A percentile compares a stretch with the other conserved stretches of the same genome.
phyloP scores from a whole-genome alignment of 2,329 filamentous ascomycete genomes.

The Calonectria leucothoes region DNA sequence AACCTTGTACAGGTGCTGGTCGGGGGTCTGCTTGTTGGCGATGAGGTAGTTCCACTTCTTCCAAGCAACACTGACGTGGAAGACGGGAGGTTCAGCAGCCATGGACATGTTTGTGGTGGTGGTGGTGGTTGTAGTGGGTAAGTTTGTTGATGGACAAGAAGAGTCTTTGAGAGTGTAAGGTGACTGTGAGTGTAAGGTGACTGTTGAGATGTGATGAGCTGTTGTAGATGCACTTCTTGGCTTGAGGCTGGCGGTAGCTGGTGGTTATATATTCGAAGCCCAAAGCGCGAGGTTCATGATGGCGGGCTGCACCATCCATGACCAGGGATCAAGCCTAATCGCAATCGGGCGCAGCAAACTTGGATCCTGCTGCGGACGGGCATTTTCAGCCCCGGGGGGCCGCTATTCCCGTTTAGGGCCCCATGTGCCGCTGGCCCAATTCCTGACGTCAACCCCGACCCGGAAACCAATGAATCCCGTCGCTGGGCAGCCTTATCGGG shows the following conservation, averaged over 20 bases:
- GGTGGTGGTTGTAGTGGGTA: background rate
- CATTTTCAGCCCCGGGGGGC: background rate
- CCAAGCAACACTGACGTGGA: background rate
- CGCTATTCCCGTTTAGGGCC: background rate
- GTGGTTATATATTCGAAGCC: background rate
- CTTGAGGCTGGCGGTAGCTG: background rate
- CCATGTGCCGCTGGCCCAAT: background rate
- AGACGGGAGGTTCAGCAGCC: background rate
- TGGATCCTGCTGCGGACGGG: background rate
- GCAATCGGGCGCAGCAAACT: background rate
- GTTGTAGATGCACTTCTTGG: background rate
- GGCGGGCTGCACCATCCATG: background rate
- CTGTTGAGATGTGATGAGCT: background rate
- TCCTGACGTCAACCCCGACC: background rate
- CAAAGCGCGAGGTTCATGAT: background rate
- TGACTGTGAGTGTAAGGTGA: background rate
- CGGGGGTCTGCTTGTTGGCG: background rate
- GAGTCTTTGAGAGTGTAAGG: background rate
- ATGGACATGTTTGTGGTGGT: background rate
- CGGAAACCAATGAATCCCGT: background rate
- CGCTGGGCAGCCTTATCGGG: background rate
- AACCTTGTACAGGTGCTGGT: background rate
- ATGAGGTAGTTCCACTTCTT: background rate
- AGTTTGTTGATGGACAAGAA: background rate
- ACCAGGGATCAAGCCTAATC: background rate